phyloP scores from a whole-genome alignment of 768 basidiomycete genomes.

The Termitomyces sp. region DNA sequence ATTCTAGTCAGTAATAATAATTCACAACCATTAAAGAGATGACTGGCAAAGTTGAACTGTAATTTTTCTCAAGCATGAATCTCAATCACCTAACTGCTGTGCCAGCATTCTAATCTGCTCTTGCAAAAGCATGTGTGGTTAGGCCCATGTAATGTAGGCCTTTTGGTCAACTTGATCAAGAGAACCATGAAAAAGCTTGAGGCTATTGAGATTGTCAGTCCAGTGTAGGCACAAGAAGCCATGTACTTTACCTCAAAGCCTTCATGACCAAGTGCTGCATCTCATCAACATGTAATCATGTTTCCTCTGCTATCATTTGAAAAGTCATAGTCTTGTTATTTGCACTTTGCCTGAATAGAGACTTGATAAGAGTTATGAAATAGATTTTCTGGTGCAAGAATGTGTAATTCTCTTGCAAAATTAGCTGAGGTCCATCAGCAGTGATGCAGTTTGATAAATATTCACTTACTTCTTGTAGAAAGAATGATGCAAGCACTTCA shows the following conservation, averaged over 20 bases:
- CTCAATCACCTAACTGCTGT: slow-evolving; percentile 74
- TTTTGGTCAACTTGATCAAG: slow-evolving; percentile 88
- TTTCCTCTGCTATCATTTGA: slow-evolving; percentile 90
- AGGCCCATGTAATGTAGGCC: slow-evolving; percentile 92
- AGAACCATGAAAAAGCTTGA: slow-evolving; percentile 89
- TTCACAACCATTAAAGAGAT: no score
- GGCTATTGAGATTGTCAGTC: slow-evolving; percentile 39
- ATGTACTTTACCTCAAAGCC: slow-evolving; percentile 72
- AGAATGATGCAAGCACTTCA: slow-evolving; percentile 83
- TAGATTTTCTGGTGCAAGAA: slow-evolving; percentile 99
- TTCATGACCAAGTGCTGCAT: slow-evolving; percentile 99
- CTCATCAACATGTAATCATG: slow-evolving; percentile 81
- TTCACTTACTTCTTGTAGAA: slow-evolving; percentile 72
- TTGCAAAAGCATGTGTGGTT: slow-evolving; percentile 86
- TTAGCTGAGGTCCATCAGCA: slow-evolving; percentile 50
- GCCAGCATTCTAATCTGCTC: slow-evolving; percentile 80
- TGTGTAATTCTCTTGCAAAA: slow-evolving; percentile 82
- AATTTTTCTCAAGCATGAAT: no score
- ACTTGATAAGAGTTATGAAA: slow-evolving; percentile 96
- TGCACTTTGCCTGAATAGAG: slow-evolving; percentile 84
- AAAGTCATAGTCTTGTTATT: slow-evolving; percentile 87
- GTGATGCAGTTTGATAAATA: slow-evolving; percentile 2
- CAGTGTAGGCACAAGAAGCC: neutral
- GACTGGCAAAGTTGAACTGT: no score
- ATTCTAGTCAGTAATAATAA: neutral